Percentiles rank a stretch among this genome's conserved stretches.
Conservation (phyloP, 2,329 filamentous ascomycete species). For the Trichophyton verrucosum region DNA sequence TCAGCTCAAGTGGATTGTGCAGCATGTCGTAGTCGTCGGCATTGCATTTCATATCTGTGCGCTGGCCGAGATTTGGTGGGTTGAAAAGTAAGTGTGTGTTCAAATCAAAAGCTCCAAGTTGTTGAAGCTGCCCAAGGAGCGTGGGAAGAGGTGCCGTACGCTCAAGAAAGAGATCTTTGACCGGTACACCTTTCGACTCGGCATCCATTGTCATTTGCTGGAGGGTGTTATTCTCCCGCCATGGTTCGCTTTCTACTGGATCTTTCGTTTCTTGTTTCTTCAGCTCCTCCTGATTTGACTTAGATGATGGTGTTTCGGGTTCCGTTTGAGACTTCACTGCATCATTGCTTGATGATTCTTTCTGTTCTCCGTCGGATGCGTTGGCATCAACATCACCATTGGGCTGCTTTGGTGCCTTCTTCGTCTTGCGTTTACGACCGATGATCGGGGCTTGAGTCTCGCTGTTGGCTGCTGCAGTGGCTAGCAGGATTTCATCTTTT, state of each 20-base stretch:
- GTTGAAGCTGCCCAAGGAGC: constrained; percentile 29
- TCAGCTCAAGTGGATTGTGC: constrained; percentile 29
- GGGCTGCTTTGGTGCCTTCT: constrained; percentile 29
- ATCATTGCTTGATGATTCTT: constrained; percentile 2
- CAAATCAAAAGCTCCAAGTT: constrained; percentile 25
- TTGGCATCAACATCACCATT: constrained; percentile 11
- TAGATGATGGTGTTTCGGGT: background rate
- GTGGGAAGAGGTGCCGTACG: constrained; percentile 28
- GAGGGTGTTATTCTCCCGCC: constrained; percentile 30
- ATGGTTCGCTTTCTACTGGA: constrained; percentile 20
- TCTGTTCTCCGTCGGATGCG: constrained; percentile 8
- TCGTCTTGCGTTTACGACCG: constrained; percentile 49
- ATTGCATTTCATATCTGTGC: constrained; percentile 32
- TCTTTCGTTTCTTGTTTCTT: constrained; percentile 8
- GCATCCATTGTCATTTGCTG: constrained; percentile 30
- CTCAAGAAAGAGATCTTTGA: constrained; percentile 32
- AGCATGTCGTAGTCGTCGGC: constrained; percentile 30
- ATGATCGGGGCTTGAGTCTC: constrained; percentile 49
- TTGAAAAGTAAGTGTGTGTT: constrained; percentile 31
- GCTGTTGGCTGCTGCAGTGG: constrained; percentile 34
- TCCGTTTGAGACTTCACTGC: constrained; percentile 1
- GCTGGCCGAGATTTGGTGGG: constrained; percentile 29
- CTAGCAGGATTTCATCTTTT: constrained; percentile 28
- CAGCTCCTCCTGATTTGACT: constrained; percentile 15
- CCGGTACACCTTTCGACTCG: constrained; percentile 21